Conservation (phyloP, 495 filamentous ascomycete species). For the Wilcoxina mikolae region DNA sequence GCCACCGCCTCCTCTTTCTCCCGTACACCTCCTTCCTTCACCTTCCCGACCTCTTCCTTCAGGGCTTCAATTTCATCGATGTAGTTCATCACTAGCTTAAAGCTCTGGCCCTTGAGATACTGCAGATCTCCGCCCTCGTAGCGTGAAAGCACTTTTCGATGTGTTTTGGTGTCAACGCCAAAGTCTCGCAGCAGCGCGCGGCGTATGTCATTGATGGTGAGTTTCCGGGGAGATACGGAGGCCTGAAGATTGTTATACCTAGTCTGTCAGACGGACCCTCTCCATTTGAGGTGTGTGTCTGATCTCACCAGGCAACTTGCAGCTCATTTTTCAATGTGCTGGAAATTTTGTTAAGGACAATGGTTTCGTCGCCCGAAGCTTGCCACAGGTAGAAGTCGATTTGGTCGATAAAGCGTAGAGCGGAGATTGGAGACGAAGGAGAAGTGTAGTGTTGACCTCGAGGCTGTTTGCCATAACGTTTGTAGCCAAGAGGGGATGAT, state of each 20-base stretch:
- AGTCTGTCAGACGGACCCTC: too few species aligned
- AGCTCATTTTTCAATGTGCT: background rate
- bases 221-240: background rate
- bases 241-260: conserved; percentile 1
- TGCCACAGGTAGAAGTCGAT: conserved; percentile 3
- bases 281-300: background rate
- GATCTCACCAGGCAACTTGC: background rate
- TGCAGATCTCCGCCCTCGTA: background rate
- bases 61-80: background rate
- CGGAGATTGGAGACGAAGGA: background rate
- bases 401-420: conserved; percentile 3
- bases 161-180: background rate
- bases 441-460: background rate
- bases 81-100: conserved; percentile 4
- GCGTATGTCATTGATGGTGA: background rate
- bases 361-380: background rate
- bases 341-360: background rate
- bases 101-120: background rate
- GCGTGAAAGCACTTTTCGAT: background rate
- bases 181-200: background rate
- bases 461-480: background rate
- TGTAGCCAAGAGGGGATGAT: background rate
- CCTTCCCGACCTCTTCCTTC: background rate
- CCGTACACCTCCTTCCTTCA: background rate
- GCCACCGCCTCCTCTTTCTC: background rate